Conservation (phyloP, 2,329 filamentous ascomycete species). For the Aspergillus amoenus region DNA sequence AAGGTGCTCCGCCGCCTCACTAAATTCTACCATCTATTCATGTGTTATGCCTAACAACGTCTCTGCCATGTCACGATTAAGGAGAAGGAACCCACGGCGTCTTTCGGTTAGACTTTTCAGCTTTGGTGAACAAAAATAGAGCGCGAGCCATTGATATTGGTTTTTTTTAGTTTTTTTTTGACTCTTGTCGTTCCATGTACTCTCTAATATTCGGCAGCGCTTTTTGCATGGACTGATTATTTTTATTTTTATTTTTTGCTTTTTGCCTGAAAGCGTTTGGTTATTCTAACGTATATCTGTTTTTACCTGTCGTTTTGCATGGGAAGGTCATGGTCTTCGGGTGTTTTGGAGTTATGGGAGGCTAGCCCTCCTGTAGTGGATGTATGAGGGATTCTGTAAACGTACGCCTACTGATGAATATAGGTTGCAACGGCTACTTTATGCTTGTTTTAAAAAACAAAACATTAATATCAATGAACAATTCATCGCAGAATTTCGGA, state of each 20-base stretch:
- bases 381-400: neutral
- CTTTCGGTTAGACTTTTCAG: constrained; percentile 7
- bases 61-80: constrained; percentile 11
- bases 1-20: constrained; percentile 21
- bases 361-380: neutral
- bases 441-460: neutral
- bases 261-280: neutral
- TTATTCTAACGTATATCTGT: neutral
- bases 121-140: constrained; percentile 13
- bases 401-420: neutral
- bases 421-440: neutral
- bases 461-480: no score
- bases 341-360: neutral
- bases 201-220: neutral
- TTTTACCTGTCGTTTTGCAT: neutral
- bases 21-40: constrained; percentile 15
- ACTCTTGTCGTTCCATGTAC: neutral
- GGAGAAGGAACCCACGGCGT: constrained; percentile 8
- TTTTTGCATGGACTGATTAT: neutral
- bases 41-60: constrained; percentile 12
- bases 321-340: neutral
- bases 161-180: neutral
- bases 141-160: neutral
- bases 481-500: no score
- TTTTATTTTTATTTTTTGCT: neutral